Evolutionary conservation across 495 filamentous ascomycete genomes (phyloP), one percentile per base, ranked within the genome.

Genomic region (Darksidea phi): DNA sequence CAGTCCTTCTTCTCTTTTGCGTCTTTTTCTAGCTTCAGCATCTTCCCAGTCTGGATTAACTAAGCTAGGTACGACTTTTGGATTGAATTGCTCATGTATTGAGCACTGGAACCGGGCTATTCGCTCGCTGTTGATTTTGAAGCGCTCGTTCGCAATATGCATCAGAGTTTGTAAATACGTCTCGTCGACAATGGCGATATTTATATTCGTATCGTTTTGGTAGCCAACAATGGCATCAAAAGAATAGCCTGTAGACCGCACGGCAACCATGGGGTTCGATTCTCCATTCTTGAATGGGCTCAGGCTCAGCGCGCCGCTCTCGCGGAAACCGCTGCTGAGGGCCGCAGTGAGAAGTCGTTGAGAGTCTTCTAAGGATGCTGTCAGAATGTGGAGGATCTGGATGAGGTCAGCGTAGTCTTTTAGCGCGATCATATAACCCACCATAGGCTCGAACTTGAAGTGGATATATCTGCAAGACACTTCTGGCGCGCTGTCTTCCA

Each of bases 391-490:
- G 2, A 97, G 81, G 64, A 97, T 96, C 91, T 95, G 34, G 15
- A 20, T 45, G 4, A 8, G 43, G 15, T 71, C 41, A 68, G 57
- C 45, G 54, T 13, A 38, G 26, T 25, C 1, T 7, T 42, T n/a
- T 17, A 24, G 6, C 17, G 1, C n/a, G 34, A 23, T 17, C 20
- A 32, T 6, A 26, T 26, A 7, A 51, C 83, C 61, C 80, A 94
- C 92, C 90, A 97, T 89, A 32, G 93, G 89, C 71, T 96, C 92
- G 69, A 93, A 96, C 72, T 94, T 92, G 77, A 96, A 88, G 70
- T 90, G 90, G 41, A 95, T 83, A 67, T 90, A 79, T 65, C 50
- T 69, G 47, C 25, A 46, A 21, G 52, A 55, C 23, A 61, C 46
- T 24, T 66, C 61, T 5, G 64, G 65, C 15, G 61, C 12, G 6